A percentile compares a stretch with the other conserved stretches of the same genome.
Conservation (phyloP, 345 rosid species). For the Syzygium aqueum region DNA sequence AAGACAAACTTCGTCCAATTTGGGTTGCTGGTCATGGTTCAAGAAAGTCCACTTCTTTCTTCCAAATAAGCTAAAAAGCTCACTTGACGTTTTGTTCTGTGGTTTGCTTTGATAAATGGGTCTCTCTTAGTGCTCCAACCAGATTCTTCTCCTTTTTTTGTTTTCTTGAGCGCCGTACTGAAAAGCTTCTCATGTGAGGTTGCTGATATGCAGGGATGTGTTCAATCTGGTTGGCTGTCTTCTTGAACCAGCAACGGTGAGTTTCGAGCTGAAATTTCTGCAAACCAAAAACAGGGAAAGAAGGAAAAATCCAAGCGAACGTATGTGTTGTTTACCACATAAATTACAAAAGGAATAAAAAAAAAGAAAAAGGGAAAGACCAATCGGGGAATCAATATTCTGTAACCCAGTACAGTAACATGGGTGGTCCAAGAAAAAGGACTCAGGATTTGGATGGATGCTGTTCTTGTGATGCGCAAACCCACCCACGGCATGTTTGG, state of each 20-base stretch:
- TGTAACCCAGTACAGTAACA: rapidly evolving
- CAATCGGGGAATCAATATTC: not conserved
- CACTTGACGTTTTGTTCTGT: not conserved
- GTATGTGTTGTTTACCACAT: not conserved
- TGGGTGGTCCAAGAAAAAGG: not conserved
- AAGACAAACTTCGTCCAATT: not conserved
- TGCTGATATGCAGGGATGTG: slow-evolving; percentile 50
- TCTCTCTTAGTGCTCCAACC: not conserved
- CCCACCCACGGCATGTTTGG: not conserved
- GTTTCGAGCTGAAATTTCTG: slow-evolving; percentile 4
- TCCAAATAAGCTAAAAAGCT: not conserved
- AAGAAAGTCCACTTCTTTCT: not conserved
- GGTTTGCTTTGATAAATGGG: not conserved
- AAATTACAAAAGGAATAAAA: not conserved
- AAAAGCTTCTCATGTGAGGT: not conserved
- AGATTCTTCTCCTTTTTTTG: not conserved
- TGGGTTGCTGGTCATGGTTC: not conserved
- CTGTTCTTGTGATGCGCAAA: not conserved
- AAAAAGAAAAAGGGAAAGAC: rapidly evolving
- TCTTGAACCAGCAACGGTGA: slow-evolving; percentile 96
- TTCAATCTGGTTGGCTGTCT: slow-evolving; percentile 86
- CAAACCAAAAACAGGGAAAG: not conserved
- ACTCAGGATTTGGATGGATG: not conserved
- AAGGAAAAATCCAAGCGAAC: not conserved
- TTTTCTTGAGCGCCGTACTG: not conserved